These are phyloP conservation scores for Arthroderma uncinatum DNA, from an alignment of 2,329 filamentous ascomycete genomes.

Conservation along the genomic window DNA sequence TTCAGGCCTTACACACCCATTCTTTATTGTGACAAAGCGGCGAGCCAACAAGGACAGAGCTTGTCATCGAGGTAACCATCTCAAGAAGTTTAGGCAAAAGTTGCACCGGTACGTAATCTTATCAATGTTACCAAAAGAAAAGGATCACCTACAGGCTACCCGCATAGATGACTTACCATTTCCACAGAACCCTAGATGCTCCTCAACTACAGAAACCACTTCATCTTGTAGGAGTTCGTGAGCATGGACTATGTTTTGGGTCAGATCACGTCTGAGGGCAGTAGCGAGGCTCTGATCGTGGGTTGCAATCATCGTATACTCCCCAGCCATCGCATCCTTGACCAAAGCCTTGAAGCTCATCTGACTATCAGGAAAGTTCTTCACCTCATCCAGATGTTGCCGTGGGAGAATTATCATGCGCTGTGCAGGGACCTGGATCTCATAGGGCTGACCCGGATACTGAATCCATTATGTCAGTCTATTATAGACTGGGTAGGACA, in stretches of 20 bases:
- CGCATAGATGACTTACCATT: neutral
- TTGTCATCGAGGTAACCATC: conserved; percentile 15
- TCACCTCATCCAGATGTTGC: neutral
- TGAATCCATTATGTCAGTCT: neutral
- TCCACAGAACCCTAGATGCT: neutral
- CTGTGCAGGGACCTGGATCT: neutral
- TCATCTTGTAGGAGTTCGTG: neutral
- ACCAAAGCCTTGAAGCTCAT: neutral
- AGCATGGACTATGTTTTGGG: neutral
- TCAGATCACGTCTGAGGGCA: neutral
- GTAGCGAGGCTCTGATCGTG: neutral
- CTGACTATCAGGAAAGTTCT: neutral
- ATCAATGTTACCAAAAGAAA: neutral
- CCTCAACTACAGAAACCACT: neutral
- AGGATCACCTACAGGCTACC: no score
- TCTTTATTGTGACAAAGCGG: conserved; percentile 15
- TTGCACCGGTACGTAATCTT: neutral
- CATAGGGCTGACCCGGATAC: neutral
- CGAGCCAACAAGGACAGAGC: conserved; percentile 13
- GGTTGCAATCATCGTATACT: neutral
- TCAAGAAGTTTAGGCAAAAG: conserved; percentile 12
- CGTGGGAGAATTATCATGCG: neutral
- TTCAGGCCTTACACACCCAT: conserved; percentile 12
- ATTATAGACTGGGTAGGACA: neutral
- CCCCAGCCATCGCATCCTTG: neutral